Percentiles rank a stretch among this genome's conserved stretches.
Conservation (phyloP, 768 basidiomycete species). For the Coprinopsis cinerea region DNA sequence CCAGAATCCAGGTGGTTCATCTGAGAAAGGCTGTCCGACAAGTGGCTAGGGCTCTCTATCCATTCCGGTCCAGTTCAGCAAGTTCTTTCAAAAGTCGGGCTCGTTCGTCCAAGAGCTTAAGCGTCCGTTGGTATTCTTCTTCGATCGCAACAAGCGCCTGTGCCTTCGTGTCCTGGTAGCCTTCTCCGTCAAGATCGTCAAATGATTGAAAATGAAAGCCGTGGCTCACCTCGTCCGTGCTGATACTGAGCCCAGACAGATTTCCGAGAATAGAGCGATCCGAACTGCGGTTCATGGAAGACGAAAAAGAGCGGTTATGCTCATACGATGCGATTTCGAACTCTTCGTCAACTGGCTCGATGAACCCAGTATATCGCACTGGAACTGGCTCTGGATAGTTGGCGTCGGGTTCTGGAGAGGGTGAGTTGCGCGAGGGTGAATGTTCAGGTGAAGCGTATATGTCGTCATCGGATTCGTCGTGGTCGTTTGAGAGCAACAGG, state of each 20-base stretch:
- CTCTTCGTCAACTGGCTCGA: conserved; percentile 47
- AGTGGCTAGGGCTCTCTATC: neutral
- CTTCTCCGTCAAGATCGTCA: neutral
- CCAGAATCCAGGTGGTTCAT: no score
- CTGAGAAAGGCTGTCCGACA: no score
- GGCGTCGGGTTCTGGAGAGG: neutral
- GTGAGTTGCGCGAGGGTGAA: neutral
- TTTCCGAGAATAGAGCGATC: conserved; percentile 1
- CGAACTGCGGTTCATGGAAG: neutral
- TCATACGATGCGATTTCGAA: conserved; percentile 48
- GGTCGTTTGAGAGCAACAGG: neutral
- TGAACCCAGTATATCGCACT: conserved; percentile 49
- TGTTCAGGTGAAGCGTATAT: neutral
- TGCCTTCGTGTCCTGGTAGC: conserved; percentile 1
- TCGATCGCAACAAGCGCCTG: neutral
- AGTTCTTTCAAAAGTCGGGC: conserved; percentile 50
- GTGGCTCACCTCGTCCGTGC: neutral
- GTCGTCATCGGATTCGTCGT: neutral
- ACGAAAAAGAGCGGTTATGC: conserved; percentile 21
- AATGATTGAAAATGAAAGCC: neutral
- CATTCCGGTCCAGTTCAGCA: conserved; percentile 31
- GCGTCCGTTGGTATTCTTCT: conserved; percentile 33
- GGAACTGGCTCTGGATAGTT: conserved; percentile 8
- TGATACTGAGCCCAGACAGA: neutral
- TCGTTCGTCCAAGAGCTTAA: conserved; percentile 51